These are phyloP conservation scores for Celoporthe dispersa DNA, from an alignment of 2,329 filamentous ascomycete genomes.

Conservation along the genomic window DNA sequence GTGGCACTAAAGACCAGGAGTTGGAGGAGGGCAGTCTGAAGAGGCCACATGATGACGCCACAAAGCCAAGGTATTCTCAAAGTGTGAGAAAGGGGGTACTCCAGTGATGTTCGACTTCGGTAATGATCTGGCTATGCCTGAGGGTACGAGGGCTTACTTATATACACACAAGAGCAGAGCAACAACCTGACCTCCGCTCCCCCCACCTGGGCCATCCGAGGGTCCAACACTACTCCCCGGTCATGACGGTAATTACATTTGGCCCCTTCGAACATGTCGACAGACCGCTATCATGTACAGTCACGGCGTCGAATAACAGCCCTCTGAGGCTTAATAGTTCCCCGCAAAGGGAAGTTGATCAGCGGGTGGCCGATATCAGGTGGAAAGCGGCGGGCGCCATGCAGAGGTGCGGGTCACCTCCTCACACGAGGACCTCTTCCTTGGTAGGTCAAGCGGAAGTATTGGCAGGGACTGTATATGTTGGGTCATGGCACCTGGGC, in stretches of 20 bases:
- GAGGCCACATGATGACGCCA: not conserved
- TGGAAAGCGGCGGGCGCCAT: not conserved
- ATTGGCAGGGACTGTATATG: not conserved
- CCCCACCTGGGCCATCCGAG: not conserved
- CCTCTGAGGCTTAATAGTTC: not conserved
- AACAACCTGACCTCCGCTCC: not conserved
- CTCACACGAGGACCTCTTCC: not conserved
- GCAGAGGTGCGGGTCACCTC: not conserved
- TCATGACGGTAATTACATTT: not conserved
- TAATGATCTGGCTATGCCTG: too few species aligned
- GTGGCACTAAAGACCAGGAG: conserved; percentile 9
- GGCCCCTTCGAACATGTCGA: not conserved
- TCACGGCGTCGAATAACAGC: not conserved
- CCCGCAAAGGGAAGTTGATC: not conserved
- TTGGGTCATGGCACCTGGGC: not conserved
- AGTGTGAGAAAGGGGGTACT: not conserved
- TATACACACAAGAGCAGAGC: not conserved
- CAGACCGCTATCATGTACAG: not conserved
- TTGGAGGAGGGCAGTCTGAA: not conserved
- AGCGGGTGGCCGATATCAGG: not conserved
- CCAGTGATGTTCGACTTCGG: not conserved
- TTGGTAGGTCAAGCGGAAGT: not conserved
- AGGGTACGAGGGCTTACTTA: conserved; percentile 1
- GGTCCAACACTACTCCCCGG: not conserved
- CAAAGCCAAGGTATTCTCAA: not conserved